Evolutionary conservation across 2,329 filamentous ascomycete genomes (phyloP), one percentile per base, ranked within the genome.

Genomic region (Fusarium pseudoanthophilum): DNA sequence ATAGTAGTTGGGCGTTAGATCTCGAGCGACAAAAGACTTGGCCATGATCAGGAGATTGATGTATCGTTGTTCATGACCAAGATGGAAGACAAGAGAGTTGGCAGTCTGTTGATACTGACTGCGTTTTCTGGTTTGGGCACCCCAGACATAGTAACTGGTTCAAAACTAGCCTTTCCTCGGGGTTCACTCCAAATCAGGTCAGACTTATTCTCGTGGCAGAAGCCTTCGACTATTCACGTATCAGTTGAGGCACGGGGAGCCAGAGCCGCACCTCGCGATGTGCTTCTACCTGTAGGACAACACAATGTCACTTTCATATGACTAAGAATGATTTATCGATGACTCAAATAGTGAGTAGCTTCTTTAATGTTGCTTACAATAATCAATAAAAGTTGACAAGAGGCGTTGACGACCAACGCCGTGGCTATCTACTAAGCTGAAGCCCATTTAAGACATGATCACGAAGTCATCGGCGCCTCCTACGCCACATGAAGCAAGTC

Each of bases 141-240:
- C 7, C 4, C 11, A 18, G 13, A 45, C 0, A 45, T 2, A 20
- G 5, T 14, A 20, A 10, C 24, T 45, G 4, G 7, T 0, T 14
- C 24, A 26, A 26, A 20, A 14, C 24, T 4, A 3, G 8, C 4
- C 4, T 14, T 20, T 14, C 3, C 7, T 20, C 5, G 13, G 24
- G 20, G 9, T 4, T 0, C 1, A 14, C 14, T 26, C 1, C 10
- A 20, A 26, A 20, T 26, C 18, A 18, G 4, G 16, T 45, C 7
- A 14, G 13, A 20, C 0, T 26, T 14, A 20, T 45, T 16, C 18
- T 26, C 24, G 14, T 45, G 7, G 18, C 24, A 26, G 43, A 26
- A 45, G 5, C 7, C 7, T 26, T 26, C 20, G 24, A 24, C 43
- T 45, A 3, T 26, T 45, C 24, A 14, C 10, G 24, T 45, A 26